Conservation (phyloP, 805 yeast species). For the Suhomyces tanzawaensis region DNA sequence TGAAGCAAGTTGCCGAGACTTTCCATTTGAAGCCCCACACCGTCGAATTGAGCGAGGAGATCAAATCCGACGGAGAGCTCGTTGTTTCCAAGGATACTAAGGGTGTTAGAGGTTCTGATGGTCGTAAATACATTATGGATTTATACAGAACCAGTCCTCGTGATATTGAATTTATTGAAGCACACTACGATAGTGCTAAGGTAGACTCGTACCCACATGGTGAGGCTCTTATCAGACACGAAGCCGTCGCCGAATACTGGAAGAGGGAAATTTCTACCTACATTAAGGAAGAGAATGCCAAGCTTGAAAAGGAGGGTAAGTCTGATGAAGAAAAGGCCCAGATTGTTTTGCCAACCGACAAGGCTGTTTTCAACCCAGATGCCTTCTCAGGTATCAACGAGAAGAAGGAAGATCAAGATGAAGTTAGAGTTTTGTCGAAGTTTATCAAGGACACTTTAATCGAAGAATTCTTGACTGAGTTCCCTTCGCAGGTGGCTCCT, state of each 20-base stretch:
- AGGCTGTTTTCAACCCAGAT: conserved; percentile 75
- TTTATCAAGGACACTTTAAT: conserved; percentile 59
- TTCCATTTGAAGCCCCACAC: conserved; percentile 76
- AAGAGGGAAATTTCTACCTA: conserved; percentile 57
- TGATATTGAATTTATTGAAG: conserved; percentile 73
- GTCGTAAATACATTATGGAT: conserved; percentile 80
- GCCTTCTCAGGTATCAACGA: conserved; percentile 50
- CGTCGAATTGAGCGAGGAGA: conserved; percentile 48
- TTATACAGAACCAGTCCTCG: conserved; percentile 80
- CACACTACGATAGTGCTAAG: conserved; percentile 39
- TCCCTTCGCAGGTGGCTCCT: conserved; percentile 61
- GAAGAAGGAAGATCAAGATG: conserved; percentile 52
- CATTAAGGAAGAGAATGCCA: conserved; percentile 31
- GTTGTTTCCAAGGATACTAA: conserved; percentile 76
- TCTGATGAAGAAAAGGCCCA: conserved; percentile 44
- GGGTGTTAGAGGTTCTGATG: conserved; percentile 83
- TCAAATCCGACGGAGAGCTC: conserved; percentile 43
- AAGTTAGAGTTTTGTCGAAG: conserved; percentile 67
- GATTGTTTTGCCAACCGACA: conserved; percentile 50
- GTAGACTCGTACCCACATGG: conserved; percentile 74
- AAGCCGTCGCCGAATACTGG: conserved; percentile 92
- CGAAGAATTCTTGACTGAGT: conserved; percentile 58
- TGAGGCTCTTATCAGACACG: conserved; percentile 76
- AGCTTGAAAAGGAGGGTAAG: conserved; percentile 36
- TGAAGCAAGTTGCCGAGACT: conserved; percentile 63